phyloP scores from a whole-genome alignment of 1,284 basidiomycete genomes.

The Lentinus polychrous region DNA sequence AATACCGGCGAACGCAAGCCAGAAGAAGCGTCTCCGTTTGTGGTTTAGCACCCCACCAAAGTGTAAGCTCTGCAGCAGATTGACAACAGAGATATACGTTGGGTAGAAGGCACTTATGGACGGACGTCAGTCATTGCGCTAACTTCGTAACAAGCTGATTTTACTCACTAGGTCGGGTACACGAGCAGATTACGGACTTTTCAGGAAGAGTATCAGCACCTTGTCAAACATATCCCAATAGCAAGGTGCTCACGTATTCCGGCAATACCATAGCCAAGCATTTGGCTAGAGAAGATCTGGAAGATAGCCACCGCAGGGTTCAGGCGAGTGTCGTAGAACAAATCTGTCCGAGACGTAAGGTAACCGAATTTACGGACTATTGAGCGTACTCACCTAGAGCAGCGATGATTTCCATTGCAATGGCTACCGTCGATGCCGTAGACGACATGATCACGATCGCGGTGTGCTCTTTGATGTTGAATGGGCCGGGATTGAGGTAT shows the following conservation, averaged over 20 bases:
- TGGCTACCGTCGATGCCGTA: constrained; percentile 56
- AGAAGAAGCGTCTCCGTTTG: constrained; percentile 44
- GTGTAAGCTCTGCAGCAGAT: constrained; percentile 52
- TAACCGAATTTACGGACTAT: neutral
- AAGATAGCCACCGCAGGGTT: constrained; percentile 49
- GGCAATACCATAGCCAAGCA: constrained; percentile 56
- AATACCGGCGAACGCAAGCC: constrained; percentile 46
- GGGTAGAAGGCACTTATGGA: constrained; percentile 48
- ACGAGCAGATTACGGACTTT: constrained; percentile 46
- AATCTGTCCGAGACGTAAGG: constrained; percentile 23
- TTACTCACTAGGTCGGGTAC: constrained; percentile 54
- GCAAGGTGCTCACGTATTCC: constrained; percentile 36
- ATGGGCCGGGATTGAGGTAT: constrained; percentile 50
- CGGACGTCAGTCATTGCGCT: neutral
- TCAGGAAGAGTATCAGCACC: neutral
- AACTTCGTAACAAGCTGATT: neutral
- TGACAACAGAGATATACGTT: constrained; percentile 43
- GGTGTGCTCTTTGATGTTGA: constrained; percentile 59
- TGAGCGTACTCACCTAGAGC: constrained; percentile 40
- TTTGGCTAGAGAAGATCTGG: constrained; percentile 54
- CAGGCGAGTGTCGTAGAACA: constrained; percentile 53
- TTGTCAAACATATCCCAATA: neutral
- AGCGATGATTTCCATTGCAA: constrained; percentile 61
- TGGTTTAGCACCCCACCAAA: constrained; percentile 38
- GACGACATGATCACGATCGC: constrained; percentile 64